Evolutionary conservation across 306 rosid genomes (phyloP).

Genomic region (Phaseolus lunatus): DNA sequence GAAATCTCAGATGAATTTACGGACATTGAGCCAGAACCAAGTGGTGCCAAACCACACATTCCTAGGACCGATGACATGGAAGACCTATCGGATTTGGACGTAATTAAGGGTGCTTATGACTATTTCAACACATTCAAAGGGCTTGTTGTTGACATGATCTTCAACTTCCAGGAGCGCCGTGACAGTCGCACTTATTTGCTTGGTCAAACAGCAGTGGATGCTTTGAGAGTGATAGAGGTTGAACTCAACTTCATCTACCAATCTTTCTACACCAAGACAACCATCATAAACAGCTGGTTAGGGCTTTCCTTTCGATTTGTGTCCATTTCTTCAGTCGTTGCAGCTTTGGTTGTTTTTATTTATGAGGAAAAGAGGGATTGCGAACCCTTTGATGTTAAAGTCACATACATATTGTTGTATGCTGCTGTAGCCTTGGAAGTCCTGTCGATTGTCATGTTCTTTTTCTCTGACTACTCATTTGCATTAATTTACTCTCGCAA

Average conservation of each 20-base stretch:
- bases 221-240: conserved; percentile 45
- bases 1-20: background rate
- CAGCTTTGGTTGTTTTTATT: conserved; percentile 42
- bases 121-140: conserved; percentile 51
- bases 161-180: conserved; percentile 42
- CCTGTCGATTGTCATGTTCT: conserved; percentile 35
- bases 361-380: conserved; percentile 33
- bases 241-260: conserved; percentile 62
- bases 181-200: conserved; percentile 48
- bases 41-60: background rate
- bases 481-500: background rate
- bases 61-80: no score
- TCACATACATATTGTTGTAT: conserved; percentile 50
- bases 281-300: background rate
- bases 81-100: background rate
- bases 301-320: conserved; percentile 38
- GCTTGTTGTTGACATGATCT: conserved; percentile 55
- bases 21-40: background rate
- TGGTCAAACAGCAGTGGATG: background rate
- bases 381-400: conserved; percentile 40
- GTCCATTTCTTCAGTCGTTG: conserved; percentile 25
- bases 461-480: conserved; percentile 54
- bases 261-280: conserved; percentile 56
- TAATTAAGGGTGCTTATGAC: conserved; percentile 40
- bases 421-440: conserved; percentile 58